A percentile compares a stretch with the other conserved stretches of the same genome.
phyloP scores from a whole-genome alignment of 2,329 filamentous ascomycete genomes.

The Biscogniauxia marginata region DNA sequence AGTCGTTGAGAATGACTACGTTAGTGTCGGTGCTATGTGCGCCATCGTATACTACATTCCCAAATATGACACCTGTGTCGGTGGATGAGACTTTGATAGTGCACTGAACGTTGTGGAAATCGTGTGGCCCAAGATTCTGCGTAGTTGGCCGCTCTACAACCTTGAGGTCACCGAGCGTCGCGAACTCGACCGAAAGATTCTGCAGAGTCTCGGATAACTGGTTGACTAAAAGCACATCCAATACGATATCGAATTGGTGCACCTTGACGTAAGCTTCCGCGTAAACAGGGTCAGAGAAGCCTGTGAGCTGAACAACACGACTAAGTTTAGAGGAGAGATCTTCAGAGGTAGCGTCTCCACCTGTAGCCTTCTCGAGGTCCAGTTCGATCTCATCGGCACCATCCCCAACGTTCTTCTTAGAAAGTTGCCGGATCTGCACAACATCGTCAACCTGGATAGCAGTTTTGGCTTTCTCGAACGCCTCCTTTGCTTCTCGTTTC shows the following conservation, averaged over 20 bases:
- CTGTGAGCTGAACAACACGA: slow-evolving; percentile 93
- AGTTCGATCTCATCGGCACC: slow-evolving; percentile 82
- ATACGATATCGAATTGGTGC: slow-evolving; percentile 96
- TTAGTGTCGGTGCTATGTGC: slow-evolving; percentile 89
- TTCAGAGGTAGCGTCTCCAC: slow-evolving; percentile 79
- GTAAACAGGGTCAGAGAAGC: slow-evolving; percentile 97
- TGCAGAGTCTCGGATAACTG: slow-evolving; percentile 96
- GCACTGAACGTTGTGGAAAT: slow-evolving; percentile 97
- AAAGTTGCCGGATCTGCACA: slow-evolving; percentile 86
- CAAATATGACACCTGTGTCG: slow-evolving; percentile 97
- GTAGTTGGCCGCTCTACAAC: slow-evolving; percentile 96
- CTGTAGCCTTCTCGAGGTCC: slow-evolving; percentile 91
- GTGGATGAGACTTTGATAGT: slow-evolving; percentile 99
- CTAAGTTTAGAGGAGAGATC: slow-evolving; percentile 92
- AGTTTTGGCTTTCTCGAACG: slow-evolving; percentile 86
- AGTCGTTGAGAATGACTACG: slow-evolving; percentile 95
- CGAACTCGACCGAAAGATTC: slow-evolving; percentile 96
- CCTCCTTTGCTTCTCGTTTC: slow-evolving; percentile 94
- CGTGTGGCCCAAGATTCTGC: slow-evolving; percentile 90
- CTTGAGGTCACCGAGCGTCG: slow-evolving; percentile 96
- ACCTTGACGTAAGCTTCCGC: slow-evolving; percentile 99
- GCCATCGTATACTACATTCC: slow-evolving; percentile 97
- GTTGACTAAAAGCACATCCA: slow-evolving; percentile 95
- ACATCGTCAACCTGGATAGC: slow-evolving; percentile 96
- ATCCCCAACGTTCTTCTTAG: slow-evolving; percentile 84